phyloP scores from a whole-genome alignment of 192 early-diverging fungal genomes.

The Powellomyces hirtus region DNA sequence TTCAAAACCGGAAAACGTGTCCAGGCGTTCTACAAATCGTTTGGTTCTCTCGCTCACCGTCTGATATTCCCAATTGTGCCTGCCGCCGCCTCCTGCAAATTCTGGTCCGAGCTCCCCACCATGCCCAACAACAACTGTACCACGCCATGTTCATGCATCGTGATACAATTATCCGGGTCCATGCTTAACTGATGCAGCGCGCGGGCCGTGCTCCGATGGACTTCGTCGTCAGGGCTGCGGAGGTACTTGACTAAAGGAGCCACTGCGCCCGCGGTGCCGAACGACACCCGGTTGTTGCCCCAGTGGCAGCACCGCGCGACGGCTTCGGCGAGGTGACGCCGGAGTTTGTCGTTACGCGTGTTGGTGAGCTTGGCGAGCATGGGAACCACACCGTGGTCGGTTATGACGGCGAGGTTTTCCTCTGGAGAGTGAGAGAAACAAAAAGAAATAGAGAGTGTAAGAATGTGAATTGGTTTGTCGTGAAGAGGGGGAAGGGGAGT shows the following conservation, averaged over 20 bases:
- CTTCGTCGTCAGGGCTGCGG: constrained; percentile 57
- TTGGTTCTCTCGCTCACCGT: constrained; percentile 39
- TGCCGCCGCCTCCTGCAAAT: constrained; percentile 62
- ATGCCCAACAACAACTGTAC: constrained; percentile 64
- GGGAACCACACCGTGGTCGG: constrained; percentile 68
- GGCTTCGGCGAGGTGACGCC: constrained; percentile 61
- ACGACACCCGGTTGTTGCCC: constrained; percentile 66
- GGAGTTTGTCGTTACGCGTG: constrained; percentile 58
- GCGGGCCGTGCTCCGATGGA: constrained; percentile 58
- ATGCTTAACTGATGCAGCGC: constrained; percentile 68
- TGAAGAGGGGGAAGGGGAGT: neutral
- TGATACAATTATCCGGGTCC: constrained; percentile 69
- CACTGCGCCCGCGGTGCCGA: constrained; percentile 58
- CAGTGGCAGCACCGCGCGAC: constrained; percentile 65
- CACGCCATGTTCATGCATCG: constrained; percentile 68
- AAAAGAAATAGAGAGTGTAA: no score
- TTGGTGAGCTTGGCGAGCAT: constrained; percentile 64
- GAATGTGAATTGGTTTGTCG: neutral
- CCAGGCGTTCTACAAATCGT: neutral
- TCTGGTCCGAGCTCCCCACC: constrained; percentile 58
- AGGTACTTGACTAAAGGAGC: constrained; percentile 66
- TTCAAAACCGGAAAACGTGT: neutral
- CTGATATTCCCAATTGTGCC: constrained; percentile 68
- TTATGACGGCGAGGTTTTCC: constrained; percentile 68
- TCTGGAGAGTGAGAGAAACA: no score